phyloP scores from a whole-genome alignment of 768 basidiomycete genomes.

The Amanita exitialis region DNA sequence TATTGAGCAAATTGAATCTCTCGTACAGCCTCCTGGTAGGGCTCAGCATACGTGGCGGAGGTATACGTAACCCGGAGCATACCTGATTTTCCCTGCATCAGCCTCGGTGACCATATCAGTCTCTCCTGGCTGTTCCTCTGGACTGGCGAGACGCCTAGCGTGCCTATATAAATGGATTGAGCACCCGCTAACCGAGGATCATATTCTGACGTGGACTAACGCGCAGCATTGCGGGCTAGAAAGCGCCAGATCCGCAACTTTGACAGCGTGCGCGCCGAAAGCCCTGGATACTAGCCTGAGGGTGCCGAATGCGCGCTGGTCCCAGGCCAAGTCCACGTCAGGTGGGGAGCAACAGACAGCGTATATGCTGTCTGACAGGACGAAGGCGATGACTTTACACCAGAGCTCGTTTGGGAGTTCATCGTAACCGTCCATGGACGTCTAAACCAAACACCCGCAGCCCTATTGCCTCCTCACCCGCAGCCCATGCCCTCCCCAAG shows the following conservation, averaged over 20 bases:
- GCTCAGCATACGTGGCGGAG: neutral
- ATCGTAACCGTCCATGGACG: neutral
- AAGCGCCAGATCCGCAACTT: neutral
- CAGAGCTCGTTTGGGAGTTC: neutral
- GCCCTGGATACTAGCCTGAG: neutral
- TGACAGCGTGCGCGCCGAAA: neutral
- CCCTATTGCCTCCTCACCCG: no score
- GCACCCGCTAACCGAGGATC: neutral
- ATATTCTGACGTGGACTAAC: neutral
- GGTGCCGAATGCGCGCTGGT: neutral
- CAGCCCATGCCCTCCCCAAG: neutral
- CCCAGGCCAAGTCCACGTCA: neutral
- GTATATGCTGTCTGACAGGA: neutral
- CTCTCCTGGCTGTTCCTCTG: neutral
- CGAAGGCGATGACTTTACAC: slow-evolving; percentile 3
- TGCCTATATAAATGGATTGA: neutral
- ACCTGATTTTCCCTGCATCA: neutral
- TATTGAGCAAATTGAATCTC: neutral
- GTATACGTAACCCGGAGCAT: neutral
- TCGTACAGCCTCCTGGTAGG: neutral
- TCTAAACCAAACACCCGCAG: no score
- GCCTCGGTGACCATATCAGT: neutral
- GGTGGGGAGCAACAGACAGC: neutral
- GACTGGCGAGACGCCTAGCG: no score
- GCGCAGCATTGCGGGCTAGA: neutral